A percentile compares a stretch with the other conserved stretches of the same genome.
These are phyloP conservation scores for Paecilomyces sp. DNA, from an alignment of 2,329 filamentous ascomycete genomes.

Conservation along the genomic window DNA sequence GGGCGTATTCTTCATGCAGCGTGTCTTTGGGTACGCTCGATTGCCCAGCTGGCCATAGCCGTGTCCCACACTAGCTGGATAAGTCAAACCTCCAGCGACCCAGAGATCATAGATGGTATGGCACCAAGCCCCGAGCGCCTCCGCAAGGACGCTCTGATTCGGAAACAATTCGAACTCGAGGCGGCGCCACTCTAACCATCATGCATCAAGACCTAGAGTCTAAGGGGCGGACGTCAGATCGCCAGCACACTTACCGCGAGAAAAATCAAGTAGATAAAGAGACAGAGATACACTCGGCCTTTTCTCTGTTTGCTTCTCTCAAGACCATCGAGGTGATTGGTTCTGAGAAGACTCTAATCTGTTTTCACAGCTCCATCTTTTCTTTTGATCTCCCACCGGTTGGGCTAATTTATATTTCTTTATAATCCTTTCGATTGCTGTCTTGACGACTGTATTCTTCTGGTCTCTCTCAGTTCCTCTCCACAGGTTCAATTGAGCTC, in stretches of 20 bases:
- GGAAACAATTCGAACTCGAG: conserved; percentile 11
- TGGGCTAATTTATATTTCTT: conserved; percentile 48
- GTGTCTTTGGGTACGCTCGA: neutral
- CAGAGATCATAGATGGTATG: neutral
- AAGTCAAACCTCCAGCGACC: neutral
- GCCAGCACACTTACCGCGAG: neutral
- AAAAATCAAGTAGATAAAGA: neutral
- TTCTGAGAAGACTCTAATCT: neutral
- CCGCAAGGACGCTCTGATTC: conserved; percentile 5
- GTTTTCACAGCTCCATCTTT: conserved; percentile 22
- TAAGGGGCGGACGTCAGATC: conserved; percentile 2
- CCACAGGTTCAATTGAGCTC: neutral
- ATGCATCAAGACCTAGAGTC: conserved; percentile 7
- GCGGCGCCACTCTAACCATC: conserved; percentile 7
- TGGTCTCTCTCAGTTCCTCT: conserved; percentile 2
- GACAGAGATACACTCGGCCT: conserved; percentile 1
- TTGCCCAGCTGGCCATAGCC: conserved; percentile 1
- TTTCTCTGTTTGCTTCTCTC: conserved; percentile 12
- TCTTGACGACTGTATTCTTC: conserved; percentile 13
- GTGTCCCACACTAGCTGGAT: neutral
- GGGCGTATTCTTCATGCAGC: conserved; percentile 2
- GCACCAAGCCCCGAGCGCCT: neutral
- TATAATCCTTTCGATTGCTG: conserved; percentile 24
- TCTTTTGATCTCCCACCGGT: conserved; percentile 46
- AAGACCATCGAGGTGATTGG: conserved; percentile 3